phyloP scores from a whole-genome alignment of 139 green algal genomes.

The Spirogloea muscicola region DNA sequence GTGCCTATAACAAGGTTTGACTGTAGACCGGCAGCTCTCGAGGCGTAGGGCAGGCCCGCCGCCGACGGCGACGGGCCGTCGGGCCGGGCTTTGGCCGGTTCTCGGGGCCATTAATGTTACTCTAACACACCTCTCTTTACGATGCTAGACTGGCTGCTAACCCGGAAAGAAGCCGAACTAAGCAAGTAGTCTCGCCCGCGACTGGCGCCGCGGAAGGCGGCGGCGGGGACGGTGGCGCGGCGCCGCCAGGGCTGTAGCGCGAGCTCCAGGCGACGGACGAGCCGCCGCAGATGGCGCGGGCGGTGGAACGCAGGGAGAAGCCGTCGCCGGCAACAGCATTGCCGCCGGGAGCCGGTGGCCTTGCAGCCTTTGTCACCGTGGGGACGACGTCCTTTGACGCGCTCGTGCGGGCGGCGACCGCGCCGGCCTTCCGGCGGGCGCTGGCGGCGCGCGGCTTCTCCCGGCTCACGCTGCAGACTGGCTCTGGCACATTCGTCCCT shows the following conservation, averaged over 20 bases:
- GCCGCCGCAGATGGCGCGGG: background rate
- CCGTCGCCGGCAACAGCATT: background rate
- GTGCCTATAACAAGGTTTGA: too few species aligned
- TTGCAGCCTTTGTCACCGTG: conserved; percentile 43
- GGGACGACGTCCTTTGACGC: conserved; percentile 52
- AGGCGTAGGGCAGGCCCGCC: too few species aligned
- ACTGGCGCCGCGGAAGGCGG: too few species aligned
- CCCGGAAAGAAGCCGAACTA: too few species aligned
- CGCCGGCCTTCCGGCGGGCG: background rate
- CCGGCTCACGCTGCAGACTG: conserved; percentile 29
- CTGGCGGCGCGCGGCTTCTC: conserved; percentile 35
- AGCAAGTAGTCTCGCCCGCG: too few species aligned
- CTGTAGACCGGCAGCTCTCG: too few species aligned
- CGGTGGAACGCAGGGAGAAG: background rate
- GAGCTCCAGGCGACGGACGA: background rate
- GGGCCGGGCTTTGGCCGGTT: too few species aligned
- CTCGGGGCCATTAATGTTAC: too few species aligned
- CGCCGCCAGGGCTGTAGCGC: background rate
- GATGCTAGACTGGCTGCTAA: too few species aligned
- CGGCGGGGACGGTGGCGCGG: background rate
- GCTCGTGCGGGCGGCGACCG: conserved; percentile 40
- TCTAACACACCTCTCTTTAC: too few species aligned
- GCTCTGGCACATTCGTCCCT: conserved; percentile 25
- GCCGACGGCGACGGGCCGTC: too few species aligned
- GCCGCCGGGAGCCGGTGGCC: background rate